Evolutionary conservation across 257 asterid genomes (phyloP), one percentile per base, ranked within the genome.

Genomic region (Lantana camara): DNA sequence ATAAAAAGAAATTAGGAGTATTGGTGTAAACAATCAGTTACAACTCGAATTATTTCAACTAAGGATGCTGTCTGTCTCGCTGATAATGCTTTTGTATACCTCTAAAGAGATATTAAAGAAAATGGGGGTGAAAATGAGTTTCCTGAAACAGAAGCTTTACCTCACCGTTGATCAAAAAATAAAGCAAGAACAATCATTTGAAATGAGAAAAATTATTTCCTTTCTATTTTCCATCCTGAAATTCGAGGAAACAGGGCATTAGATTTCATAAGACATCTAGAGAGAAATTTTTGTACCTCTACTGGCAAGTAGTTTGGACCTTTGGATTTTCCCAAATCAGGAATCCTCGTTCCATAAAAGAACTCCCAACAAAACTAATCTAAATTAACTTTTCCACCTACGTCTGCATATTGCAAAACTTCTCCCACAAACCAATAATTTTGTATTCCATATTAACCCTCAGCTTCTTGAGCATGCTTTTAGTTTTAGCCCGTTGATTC

Each of bases 11-110:
- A 5, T 27, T 27, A 27, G 2, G 40, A 63, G 27, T 54, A 51
- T 14, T 47, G 67, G 41, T 56, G 46, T 16, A 64, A 74, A 57
- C 41, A 57, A 69, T 90, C 92, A 53, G 79, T 84, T 67, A 90
- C 71, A 62, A 74, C 83, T 60, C 57, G 80, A 66, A 86, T 82
- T 78, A 74, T 87, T 76, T 85, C 96, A 80, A 93, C 69, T 60
- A 93, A 76, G 57, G 84, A 79, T 60, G 94, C 77, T 67, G 88
- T 77, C 70, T 93, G 96, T 51, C 16, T 55, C 34, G 47, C 69
- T n/a, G 95, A 83, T 66, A 93, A 78, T 15, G 85, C 85, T 54
- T 85, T 93, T 58, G 81, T 90, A 82, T 93, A 93, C 76, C 96
- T 78, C 78, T 93, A 96, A 70, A 90, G 95, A 58, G 97, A 80